A percentile compares a stretch with the other conserved stretches of the same genome.
These are phyloP conservation scores for Microdochium paspali DNA, from an alignment of 2,329 filamentous ascomycete species.

Conservation along the genomic window DNA sequence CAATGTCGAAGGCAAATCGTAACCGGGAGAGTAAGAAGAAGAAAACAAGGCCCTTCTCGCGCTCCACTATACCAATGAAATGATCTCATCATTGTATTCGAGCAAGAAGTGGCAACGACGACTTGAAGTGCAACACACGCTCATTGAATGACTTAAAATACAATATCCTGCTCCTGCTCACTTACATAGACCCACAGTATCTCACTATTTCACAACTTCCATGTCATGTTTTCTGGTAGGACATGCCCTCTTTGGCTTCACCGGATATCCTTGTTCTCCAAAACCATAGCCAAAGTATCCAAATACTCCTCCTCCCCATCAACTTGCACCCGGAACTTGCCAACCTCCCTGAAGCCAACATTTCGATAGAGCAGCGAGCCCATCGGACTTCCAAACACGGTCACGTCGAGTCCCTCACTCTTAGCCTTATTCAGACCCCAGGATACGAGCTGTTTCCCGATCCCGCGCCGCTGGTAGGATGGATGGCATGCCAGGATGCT, in stretches of 20 bases:
- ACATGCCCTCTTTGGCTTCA: neutral
- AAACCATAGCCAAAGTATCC: conserved; percentile 11
- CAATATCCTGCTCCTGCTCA: no score
- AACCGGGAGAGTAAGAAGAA: no score
- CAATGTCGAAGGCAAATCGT: no score
- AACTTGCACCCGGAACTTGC: conserved; percentile 10
- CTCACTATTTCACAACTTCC: no score
- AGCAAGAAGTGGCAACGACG: no score
- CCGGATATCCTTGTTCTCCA: conserved; percentile 1
- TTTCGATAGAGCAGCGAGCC: conserved; percentile 9
- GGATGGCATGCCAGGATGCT: conserved; percentile 13
- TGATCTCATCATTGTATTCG: no score
- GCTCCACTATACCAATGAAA: no score
- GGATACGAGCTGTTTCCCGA: conserved; percentile 8
- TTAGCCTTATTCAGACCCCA: conserved; percentile 11
- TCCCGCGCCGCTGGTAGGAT: conserved; percentile 10
- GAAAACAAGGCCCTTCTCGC: no score
- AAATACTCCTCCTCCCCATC: conserved; percentile 11
- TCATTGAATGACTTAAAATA: no score
- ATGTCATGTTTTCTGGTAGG: no score
- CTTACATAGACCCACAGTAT: no score
- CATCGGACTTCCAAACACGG: conserved; percentile 14
- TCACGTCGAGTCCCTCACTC: conserved; percentile 6
- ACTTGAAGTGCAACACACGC: no score
- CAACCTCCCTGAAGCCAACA: conserved; percentile 12